Base-by-base conservation (phyloP, 768 basidiomycete species). In the Kwoniella mangroviensis region DNA sequence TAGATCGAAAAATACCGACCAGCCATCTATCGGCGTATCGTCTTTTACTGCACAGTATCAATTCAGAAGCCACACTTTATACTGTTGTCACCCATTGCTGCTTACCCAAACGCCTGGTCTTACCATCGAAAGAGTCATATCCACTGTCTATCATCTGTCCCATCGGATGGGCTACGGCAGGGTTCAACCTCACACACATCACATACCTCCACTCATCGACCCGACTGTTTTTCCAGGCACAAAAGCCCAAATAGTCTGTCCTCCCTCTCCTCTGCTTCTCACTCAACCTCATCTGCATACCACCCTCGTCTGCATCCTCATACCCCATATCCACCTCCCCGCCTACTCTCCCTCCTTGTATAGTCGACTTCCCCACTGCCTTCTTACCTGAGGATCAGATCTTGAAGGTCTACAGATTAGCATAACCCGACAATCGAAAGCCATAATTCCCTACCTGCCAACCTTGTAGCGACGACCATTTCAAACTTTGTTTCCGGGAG, bases 161-260 rank as follows among this genome's bases (percentile, higher is more conserved):
- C 58, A 60, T 60, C 58, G 40, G 58, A 60, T 60, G 17, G 41
- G 42, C 58, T 40, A 60, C 42, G 34, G 34, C 41, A 60, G 58
- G 58, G 58, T 60, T 21, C 40, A 60, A 41, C 41, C 19, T 26
- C 22, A 60, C 10, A 60, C 58, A 42, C 58, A 60, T 12, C 21
- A n/a, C 9, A 42, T 49, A 60, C 58, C 58, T 60, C 58, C 58
- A 60, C 45, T 49, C 58, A 12, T 42, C 17, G 19, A 60, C 58
- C 58, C 58, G 58, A 60, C 58, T 60, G 58, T 40, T 60, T 60
- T 60, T 43, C 58, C 58, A 60, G 58, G 58, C 58, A 60, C 58
- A 17, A 21, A 2, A 17, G 24, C 26, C 26, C 56, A 49, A 49
- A 49, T 49, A 49, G 19, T 34, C 34, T 34, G 34, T 34, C 34